Conservation (phyloP, 768 basidiomycete species). For the Lactarius sp. region DNA sequence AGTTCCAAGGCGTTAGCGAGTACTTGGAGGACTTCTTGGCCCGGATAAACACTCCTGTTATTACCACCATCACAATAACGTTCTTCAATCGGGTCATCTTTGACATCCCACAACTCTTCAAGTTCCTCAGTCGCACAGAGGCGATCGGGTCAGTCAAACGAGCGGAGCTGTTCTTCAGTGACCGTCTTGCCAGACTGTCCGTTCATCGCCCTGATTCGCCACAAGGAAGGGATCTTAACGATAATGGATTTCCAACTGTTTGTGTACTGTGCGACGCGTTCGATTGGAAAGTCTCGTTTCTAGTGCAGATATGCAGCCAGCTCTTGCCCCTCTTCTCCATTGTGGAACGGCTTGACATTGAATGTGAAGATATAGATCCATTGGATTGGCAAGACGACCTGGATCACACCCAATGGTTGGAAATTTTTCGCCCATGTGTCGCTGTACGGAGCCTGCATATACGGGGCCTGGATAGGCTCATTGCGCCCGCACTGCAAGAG, state of each 20-base stretch:
- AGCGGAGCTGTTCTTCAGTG: neutral
- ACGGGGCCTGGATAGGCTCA: too few relatives aligned
- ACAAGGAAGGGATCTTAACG: too few relatives aligned
- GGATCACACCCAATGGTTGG: neutral
- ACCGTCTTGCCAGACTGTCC: neutral
- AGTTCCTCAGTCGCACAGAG: neutral
- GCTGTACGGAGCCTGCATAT: neutral
- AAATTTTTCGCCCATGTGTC: neutral
- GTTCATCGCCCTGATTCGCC: neutral
- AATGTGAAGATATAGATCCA: neutral
- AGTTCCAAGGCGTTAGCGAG: neutral
- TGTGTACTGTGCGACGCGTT: neutral
- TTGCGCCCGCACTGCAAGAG: too few relatives aligned
- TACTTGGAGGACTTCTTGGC: neutral
- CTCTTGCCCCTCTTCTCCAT: neutral
- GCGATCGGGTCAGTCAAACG: neutral
- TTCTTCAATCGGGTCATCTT: neutral
- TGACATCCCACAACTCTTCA: neutral
- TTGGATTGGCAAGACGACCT: neutral
- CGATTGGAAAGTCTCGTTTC: neutral
- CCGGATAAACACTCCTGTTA: neutral
- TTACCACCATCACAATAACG: neutral
- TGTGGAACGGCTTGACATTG: neutral
- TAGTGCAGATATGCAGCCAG: neutral
- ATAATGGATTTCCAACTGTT: neutral